Evolutionary conservation across 352 stramenopile species (phyloP).

Genomic region (Globisporangium canariense): DNA sequence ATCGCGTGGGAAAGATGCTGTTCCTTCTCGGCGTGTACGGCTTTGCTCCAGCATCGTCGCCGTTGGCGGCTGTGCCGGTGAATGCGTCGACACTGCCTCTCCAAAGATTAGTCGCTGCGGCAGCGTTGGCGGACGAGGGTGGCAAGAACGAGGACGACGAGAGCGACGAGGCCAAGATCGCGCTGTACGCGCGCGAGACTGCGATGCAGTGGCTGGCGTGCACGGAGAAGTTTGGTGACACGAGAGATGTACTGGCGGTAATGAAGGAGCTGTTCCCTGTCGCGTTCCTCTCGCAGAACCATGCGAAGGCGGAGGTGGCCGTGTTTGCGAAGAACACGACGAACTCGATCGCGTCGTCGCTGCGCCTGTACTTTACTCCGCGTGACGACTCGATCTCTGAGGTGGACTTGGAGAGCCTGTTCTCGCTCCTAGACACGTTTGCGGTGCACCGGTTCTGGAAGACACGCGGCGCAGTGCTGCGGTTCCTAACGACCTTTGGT

Average conservation of each 20-base stretch:
- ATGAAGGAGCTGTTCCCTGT: slow-evolving; percentile 53
- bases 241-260: slow-evolving; percentile 35
- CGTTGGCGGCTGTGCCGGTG: slow-evolving; percentile 6
- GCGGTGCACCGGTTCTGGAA: slow-evolving; percentile 52
- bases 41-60: slow-evolving; percentile 9
- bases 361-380: slow-evolving; percentile 39
- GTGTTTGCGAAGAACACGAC: slow-evolving; percentile 59
- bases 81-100: slow-evolving; percentile 16
- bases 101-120: slow-evolving; percentile 8
- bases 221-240: slow-evolving; percentile 49
- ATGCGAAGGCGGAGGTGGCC: slow-evolving; percentile 66
- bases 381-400: not conserved
- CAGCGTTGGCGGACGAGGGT: slow-evolving; percentile 8
- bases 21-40: slow-evolving; percentile 43
- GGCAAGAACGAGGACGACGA: slow-evolving; percentile 9
- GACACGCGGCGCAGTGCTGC: slow-evolving; percentile 61
- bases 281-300: slow-evolving; percentile 63
- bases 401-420: slow-evolving; percentile 23
- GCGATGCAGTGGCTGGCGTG: slow-evolving; percentile 66
- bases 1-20: slow-evolving; percentile 51
- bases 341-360: slow-evolving; percentile 50
- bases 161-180: slow-evolving; percentile 17
- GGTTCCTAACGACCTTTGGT: slow-evolving; percentile 67
- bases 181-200: slow-evolving; percentile 56
- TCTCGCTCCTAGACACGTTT: slow-evolving; percentile 43